Conservation (phyloP, 768 basidiomycete species). For the Boletus vermiculosoides region DNA sequence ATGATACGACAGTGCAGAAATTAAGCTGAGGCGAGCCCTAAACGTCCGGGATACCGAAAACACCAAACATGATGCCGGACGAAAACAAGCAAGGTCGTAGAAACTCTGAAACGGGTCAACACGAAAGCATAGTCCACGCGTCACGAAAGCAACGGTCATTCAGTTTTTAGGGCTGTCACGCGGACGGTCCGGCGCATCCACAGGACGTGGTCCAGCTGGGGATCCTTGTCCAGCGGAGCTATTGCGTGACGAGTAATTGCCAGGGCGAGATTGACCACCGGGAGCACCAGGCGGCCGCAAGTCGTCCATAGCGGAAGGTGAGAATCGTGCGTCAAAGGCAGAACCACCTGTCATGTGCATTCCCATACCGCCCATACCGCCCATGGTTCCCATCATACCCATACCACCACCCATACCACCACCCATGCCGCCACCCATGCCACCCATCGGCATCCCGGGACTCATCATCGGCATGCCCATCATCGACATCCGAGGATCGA, state of each 20-base stretch:
- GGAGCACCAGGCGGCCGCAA: conserved; percentile 28
- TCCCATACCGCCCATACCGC: conserved; percentile 41
- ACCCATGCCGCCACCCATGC: conserved; percentile 42
- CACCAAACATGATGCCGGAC: conserved; percentile 16
- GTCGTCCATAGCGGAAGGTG: conserved; percentile 36
- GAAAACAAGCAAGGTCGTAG: conserved; percentile 17
- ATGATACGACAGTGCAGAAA: conserved; percentile 19
- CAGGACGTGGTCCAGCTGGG: conserved; percentile 40
- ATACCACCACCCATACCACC: conserved; percentile 43
- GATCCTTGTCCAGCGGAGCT: conserved; percentile 56
- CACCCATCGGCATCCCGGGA: conserved; percentile 34
- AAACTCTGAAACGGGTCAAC: conserved; percentile 7
- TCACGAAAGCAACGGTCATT: conserved; percentile 4
- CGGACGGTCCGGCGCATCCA: conserved; percentile 20
- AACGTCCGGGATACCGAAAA: conserved; percentile 15
- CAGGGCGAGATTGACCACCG: conserved; percentile 29
- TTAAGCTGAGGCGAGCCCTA: conserved; percentile 16
- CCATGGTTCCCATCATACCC: conserved; percentile 45
- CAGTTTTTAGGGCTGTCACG: conserved; percentile 29
- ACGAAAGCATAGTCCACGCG: conserved; percentile 9
- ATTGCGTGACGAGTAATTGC: conserved; percentile 42
- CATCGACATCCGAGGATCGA: conserved; percentile 82
- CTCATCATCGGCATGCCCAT: conserved; percentile 75
- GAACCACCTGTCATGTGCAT: conserved; percentile 67
- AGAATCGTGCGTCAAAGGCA: conserved; percentile 56